Evolutionary conservation across 176 grass and related monocot genomes (phyloP), one percentile per base, ranked within the genome.

Genomic region (Themeda triandra): DNA sequence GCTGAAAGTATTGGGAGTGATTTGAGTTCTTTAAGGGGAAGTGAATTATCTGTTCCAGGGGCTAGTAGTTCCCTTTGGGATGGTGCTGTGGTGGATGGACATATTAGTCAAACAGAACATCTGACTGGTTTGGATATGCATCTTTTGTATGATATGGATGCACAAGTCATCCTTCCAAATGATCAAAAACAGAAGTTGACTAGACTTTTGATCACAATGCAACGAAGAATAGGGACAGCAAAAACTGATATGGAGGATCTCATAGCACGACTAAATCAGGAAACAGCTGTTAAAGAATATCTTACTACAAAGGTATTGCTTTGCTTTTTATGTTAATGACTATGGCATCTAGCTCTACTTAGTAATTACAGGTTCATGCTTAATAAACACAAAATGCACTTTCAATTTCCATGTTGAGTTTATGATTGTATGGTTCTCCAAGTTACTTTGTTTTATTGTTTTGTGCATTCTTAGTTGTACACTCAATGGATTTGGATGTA

Each of bases 161-260:
- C 85, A 40, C 97, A 96, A 92, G 54, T 99, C 79, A 80, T 95
- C 79, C 88, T 99, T 88, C 97, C 97, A 48, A 74, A 77, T 77
- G 97, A 99, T 92, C 90, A 99, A 82, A 94, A 83, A 75, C 82
- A 89, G 66, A 99, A 92, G 73, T 83, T 99, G 71, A 87, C 78
- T 84, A 99, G 93, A 90, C 86, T 92, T 91, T 84, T 99, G 63
- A 41, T 94, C 79, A 99, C 81, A 32, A 73, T 99, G 88, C 89
- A 94, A 89, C 83, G 86, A 85, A 99, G 97, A 85, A 84, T 89
- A 66, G 88, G 71, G 69, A 99, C 97, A 41, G 60, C 90, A 87
- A 99, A 92, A 89, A 94, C 86, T 23, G 97, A 99, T 82, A 96
- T 96, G 97, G 97, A 99, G 78, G 93, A 99, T 99, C 92, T 99